Percentiles rank a stretch among this genome's conserved stretches.
Conservation (phyloP, 2,329 filamentous ascomycete species). For the Emmonsia crescens region DNA sequence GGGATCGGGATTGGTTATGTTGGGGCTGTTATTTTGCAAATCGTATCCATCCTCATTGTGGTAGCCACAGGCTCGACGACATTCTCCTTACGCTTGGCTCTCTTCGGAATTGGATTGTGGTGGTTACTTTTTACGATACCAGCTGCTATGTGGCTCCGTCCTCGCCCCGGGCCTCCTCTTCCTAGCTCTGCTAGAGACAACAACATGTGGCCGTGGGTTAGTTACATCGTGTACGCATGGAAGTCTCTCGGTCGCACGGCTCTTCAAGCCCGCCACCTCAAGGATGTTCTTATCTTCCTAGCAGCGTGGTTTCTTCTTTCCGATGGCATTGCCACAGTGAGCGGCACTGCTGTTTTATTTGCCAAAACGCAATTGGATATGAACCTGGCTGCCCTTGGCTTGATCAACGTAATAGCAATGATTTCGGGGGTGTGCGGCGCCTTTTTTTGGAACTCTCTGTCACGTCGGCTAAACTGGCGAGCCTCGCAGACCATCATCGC, state of each 20-base stretch:
- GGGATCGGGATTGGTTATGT: slow-evolving; percentile 92
- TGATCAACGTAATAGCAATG: slow-evolving; percentile 91
- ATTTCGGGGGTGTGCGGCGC: slow-evolving; percentile 74
- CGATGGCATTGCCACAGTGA: slow-evolving; percentile 88
- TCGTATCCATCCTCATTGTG: slow-evolving; percentile 66
- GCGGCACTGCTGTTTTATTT: slow-evolving; percentile 87
- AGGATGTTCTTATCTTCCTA: slow-evolving; percentile 76
- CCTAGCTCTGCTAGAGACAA: slow-evolving; percentile 30
- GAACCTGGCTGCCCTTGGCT: slow-evolving; percentile 72
- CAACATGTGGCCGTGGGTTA: slow-evolving; percentile 45
- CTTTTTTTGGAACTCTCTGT: slow-evolving; percentile 77
- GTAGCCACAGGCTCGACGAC: slow-evolving; percentile 63
- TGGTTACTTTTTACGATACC: slow-evolving; percentile 90
- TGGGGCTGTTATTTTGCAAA: slow-evolving; percentile 74
- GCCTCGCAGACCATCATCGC: slow-evolving; percentile 82
- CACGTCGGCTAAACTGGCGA: slow-evolving; percentile 54
- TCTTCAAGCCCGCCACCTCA: slow-evolving; percentile 59
- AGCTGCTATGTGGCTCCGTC: slow-evolving; percentile 73
- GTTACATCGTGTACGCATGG: slow-evolving; percentile 78
- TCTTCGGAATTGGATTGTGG: slow-evolving; percentile 82
- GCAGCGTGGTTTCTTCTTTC: slow-evolving; percentile 89
- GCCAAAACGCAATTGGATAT: slow-evolving; percentile 89
- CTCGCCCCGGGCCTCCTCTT: slow-evolving; percentile 78
- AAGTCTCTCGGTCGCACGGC: slow-evolving; percentile 71
- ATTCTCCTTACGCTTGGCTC: slow-evolving; percentile 73